Evolutionary conservation across 352 stramenopile species (phyloP).

Genomic region (Phytophthora lateralis): DNA sequence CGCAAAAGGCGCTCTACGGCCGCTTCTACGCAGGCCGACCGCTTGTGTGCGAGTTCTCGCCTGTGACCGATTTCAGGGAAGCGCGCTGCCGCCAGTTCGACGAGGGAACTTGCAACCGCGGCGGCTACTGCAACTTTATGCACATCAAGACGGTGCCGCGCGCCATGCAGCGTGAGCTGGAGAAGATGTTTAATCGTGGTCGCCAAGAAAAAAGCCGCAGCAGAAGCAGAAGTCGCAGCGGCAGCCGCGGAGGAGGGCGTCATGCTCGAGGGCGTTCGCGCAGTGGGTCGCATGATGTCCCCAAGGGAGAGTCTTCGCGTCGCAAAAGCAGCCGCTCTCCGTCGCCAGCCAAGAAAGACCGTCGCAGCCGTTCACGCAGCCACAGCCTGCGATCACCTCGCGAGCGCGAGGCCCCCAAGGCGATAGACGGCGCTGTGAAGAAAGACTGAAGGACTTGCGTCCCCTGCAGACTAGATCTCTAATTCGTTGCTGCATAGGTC

Average conservation of each 20-base stretch:
- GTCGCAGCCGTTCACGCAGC: constrained; percentile 63
- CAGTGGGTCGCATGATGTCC: constrained; percentile 55
- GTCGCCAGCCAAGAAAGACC: constrained; percentile 46
- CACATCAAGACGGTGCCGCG: constrained; percentile 94
- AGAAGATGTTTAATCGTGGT: constrained; percentile 85
- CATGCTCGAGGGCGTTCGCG: constrained; percentile 43
- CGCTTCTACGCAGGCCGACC: constrained; percentile 97
- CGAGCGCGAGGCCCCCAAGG: constrained; percentile 13
- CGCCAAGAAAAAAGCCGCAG: constrained; percentile 50
- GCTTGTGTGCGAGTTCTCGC: constrained; percentile 98
- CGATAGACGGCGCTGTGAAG: constrained; percentile 25
- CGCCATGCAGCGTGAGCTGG: constrained; percentile 85
- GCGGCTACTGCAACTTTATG: constrained; percentile 99
- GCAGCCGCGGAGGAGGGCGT: constrained; percentile 32
- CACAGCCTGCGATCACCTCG: constrained; percentile 38
- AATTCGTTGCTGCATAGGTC: constrained; percentile 32
- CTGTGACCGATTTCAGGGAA: constrained; percentile 98
- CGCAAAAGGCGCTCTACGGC: constrained; percentile 96
- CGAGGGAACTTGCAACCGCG: constrained; percentile 96
- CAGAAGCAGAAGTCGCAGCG: constrained; percentile 51
- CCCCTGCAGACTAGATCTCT: constrained; percentile 29
- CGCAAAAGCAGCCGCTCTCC: constrained; percentile 55
- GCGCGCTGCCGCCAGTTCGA: constrained; percentile 98
- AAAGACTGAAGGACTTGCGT: constrained; percentile 29
- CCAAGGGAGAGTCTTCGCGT: constrained; percentile 43